Evolutionary conservation across 768 basidiomycete species (phyloP), one percentile per base, ranked within the genome.

Genomic region (Agrocybe praecox): DNA sequence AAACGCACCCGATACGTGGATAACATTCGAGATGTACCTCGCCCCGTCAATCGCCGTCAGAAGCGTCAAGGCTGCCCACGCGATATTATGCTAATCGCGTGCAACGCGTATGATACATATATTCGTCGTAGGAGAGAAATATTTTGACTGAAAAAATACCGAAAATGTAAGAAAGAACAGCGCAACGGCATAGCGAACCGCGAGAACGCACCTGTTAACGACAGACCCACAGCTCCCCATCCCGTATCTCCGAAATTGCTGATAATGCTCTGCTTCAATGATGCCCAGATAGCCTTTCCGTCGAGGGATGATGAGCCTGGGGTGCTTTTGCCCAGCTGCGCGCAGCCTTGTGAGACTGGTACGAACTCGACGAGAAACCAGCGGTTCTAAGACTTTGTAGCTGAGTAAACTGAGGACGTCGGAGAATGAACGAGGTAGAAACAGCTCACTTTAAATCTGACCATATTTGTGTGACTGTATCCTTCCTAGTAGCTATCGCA

Each of bases 61-160:
- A n/a, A n/a, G n/a, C n/a, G n/a, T n/a, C n/a, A n/a, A n/a, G n/a
- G n/a, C n/a, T n/a, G n/a, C n/a, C n/a, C n/a, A n/a, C n/a, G n/a
- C n/a, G n/a, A n/a, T n/a, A n/a, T n/a, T n/a, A n/a, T n/a, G n/a
- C n/a, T n/a, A n/a, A n/a, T n/a, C n/a, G n/a, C n/a, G n/a, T n/a
- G n/a, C n/a, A n/a, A n/a, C n/a, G n/a, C n/a, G n/a, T n/a, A n/a
- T n/a, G n/a, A n/a, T n/a, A n/a, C n/a, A n/a, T n/a, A n/a, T n/a
- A n/a, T n/a, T n/a, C n/a, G n/a, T n/a, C n/a, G n/a, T n/a, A 0
- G 92, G 89, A 0, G 94, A 95, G 62, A 87, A 92, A 64, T 96
- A 96, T 69, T 94, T n/a, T 93, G 54, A 96, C 94, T 95, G 63
- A 15, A 34, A n/a, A n/a, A n/a, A n/a, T n/a, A n/a, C n/a, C n/a